A percentile compares a stretch with the other conserved stretches of the same genome.
These are phyloP conservation scores for Wickerhamomyces strasburgensis DNA, from an alignment of 805 yeast genomes.

Conservation along the genomic window DNA sequence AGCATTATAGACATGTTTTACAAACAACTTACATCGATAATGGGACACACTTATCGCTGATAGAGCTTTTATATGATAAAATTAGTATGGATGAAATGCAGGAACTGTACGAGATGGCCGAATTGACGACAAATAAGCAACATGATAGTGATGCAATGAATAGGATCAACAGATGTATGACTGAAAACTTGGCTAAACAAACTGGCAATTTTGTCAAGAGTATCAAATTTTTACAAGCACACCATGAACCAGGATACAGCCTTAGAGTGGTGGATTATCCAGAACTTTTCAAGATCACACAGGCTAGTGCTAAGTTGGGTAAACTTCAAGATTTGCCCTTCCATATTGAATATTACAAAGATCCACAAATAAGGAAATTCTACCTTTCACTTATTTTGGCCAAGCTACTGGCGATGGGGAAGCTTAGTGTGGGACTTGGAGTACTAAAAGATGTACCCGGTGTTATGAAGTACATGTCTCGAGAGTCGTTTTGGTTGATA, in stretches of 20 bases:
- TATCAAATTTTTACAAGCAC: constrained; percentile 5
- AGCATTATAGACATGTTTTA: constrained; percentile 7
- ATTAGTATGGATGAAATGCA: constrained; percentile 10
- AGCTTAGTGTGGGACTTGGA: too few relatives aligned
- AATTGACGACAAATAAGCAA: constrained; percentile 3
- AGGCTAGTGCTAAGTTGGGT: constrained; percentile 6
- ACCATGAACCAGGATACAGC: neutral
- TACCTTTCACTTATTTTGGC: constrained; percentile 13
- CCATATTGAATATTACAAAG: constrained; percentile 2
- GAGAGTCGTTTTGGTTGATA: neutral
- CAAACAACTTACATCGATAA: constrained; percentile 12
- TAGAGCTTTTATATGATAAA: constrained; percentile 6
- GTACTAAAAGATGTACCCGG: too few relatives aligned
- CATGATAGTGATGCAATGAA: constrained; percentile 1
- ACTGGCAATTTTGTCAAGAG: constrained; percentile 9
- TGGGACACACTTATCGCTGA: constrained; percentile 13
- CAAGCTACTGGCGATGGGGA: too few relatives aligned
- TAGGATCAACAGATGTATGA: constrained; percentile 7
- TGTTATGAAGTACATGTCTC: neutral
- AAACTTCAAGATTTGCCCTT: constrained; percentile 4
- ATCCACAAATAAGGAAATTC: constrained; percentile 10
- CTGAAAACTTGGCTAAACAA: constrained; percentile 8
- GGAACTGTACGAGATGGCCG: constrained; percentile 5
- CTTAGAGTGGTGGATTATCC: constrained; percentile 16
- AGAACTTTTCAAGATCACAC: constrained; percentile 6